Evolutionary conservation across 1,284 basidiomycete genomes (phyloP).

Genomic region (Naganishia sp.): DNA sequence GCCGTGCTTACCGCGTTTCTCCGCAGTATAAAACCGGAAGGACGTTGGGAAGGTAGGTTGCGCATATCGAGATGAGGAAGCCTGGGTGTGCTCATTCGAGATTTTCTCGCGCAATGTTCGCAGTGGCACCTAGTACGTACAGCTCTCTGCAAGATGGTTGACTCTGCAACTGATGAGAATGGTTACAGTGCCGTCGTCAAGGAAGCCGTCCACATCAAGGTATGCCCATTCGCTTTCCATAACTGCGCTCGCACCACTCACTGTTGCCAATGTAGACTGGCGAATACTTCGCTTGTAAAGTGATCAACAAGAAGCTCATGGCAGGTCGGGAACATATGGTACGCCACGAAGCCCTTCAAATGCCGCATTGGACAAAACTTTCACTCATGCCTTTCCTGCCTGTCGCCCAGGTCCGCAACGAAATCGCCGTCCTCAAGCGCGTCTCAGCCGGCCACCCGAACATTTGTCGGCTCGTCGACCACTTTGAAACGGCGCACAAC

Average conservation of each 20-base stretch:
- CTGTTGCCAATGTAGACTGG: constrained; percentile 53
- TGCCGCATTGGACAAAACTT: background rate
- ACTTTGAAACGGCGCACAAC: constrained; percentile 97
- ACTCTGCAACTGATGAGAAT: constrained; percentile 33
- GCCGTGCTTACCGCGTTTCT: constrained; percentile 3
- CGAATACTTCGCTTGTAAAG: constrained; percentile 58
- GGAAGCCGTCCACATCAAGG: constrained; percentile 94
- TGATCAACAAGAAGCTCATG: constrained; percentile 92
- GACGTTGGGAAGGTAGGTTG: constrained; percentile 87
- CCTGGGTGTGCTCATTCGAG: background rate
- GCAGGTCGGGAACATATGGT: constrained; percentile 61
- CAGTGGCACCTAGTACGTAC: constrained; percentile 52
- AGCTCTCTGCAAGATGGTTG: background rate
- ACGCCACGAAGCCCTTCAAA: constrained; percentile 30
- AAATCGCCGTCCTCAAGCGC: constrained; percentile 91
- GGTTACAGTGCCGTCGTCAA: constrained; percentile 59
- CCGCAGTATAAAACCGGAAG: constrained; percentile 85
- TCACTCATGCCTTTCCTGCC: background rate
- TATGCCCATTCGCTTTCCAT: constrained; percentile 57
- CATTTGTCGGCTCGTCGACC: constrained; percentile 90
- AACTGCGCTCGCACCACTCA: background rate
- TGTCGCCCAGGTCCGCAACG: constrained; percentile 77
- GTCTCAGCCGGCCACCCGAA: constrained; percentile 88
- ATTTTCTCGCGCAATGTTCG: background rate
- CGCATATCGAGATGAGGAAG: too few species aligned